Evolutionary conservation across 1,284 basidiomycete species (phyloP).

Genomic region (Boletus mariae): DNA sequence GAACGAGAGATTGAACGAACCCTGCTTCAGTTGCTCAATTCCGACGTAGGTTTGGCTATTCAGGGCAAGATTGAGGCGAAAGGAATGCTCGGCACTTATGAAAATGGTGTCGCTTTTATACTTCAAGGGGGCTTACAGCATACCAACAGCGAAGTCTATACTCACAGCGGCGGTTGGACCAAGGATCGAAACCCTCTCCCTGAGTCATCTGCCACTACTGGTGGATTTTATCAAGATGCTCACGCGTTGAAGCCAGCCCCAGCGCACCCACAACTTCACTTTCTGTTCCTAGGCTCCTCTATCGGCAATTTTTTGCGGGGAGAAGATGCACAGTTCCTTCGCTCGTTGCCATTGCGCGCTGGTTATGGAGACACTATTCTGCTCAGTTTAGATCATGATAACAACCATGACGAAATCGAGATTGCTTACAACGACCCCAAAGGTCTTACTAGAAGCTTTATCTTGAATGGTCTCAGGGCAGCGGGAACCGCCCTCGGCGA

Average conservation of each 20-base stretch:
- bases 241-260: conserved; percentile 37
- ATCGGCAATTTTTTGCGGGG: conserved; percentile 88
- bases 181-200: conserved; percentile 32
- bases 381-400: conserved; percentile 85
- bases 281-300: conserved; percentile 93
- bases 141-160: not conserved
- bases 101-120: conserved; percentile 73
- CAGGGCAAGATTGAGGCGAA: conserved; percentile 69
- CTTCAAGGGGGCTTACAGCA: conserved; percentile 53
- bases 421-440: conserved; percentile 80
- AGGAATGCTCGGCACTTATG: conserved; percentile 89
- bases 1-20: conserved; percentile 82
- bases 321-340: conserved; percentile 74
- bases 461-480: conserved; percentile 82
- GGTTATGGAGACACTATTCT: conserved; percentile 69
- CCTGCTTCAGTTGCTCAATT: conserved; percentile 64
- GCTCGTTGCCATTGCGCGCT: conserved; percentile 72
- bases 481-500: conserved; percentile 63
- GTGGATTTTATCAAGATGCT: conserved; percentile 6
- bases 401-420: conserved; percentile 64
- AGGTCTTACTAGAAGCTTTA: conserved; percentile 80
- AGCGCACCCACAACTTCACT: conserved; percentile 57
- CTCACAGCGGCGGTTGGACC: not conserved
- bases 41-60: conserved; percentile 60
- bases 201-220: conserved; percentile 31